Conservation (phyloP, 1,284 basidiomycete genomes). For the Microbotryum intermedium region DNA sequence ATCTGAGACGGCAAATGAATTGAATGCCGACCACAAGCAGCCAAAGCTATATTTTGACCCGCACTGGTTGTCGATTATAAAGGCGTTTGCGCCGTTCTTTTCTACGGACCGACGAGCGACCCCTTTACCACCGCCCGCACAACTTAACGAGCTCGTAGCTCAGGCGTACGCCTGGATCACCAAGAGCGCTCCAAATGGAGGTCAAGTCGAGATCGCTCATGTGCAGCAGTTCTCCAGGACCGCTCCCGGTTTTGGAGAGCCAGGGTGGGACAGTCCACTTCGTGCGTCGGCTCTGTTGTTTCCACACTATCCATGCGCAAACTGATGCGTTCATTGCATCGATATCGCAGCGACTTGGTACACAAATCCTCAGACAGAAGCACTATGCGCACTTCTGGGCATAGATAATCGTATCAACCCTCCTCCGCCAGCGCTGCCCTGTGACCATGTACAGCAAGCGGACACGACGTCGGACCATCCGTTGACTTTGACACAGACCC, state of each 20-base stretch:
- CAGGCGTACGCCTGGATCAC: conserved; percentile 60
- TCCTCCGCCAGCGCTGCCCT: no score
- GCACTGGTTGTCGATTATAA: conserved; percentile 87
- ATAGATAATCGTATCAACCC: conserved; percentile 73
- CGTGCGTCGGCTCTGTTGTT: neutral
- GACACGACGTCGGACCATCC: no score
- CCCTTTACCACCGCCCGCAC: conserved; percentile 52
- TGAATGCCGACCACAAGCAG: conserved; percentile 39
- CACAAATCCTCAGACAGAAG: conserved; percentile 82
- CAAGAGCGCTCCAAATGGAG: conserved; percentile 45
- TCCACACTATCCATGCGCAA: no score
- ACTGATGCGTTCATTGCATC: conserved; percentile 36
- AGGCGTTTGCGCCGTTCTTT: conserved; percentile 66
- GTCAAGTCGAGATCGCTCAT: conserved; percentile 45
- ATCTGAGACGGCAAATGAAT: neutral
- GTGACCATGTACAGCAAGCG: no score
- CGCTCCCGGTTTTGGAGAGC: conserved; percentile 53
- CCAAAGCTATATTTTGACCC: conserved; percentile 54
- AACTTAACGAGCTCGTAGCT: conserved; percentile 50
- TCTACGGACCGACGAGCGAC: conserved; percentile 45
- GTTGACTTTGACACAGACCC: no score
- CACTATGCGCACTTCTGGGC: conserved; percentile 69
- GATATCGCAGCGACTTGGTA: conserved; percentile 57
- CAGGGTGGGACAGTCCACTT: conserved; percentile 17
- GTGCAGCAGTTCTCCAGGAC: conserved; percentile 66